These are phyloP conservation scores for Beauveria varroae DNA, from an alignment of 2,329 filamentous ascomycete genomes.

Conservation along the genomic window DNA sequence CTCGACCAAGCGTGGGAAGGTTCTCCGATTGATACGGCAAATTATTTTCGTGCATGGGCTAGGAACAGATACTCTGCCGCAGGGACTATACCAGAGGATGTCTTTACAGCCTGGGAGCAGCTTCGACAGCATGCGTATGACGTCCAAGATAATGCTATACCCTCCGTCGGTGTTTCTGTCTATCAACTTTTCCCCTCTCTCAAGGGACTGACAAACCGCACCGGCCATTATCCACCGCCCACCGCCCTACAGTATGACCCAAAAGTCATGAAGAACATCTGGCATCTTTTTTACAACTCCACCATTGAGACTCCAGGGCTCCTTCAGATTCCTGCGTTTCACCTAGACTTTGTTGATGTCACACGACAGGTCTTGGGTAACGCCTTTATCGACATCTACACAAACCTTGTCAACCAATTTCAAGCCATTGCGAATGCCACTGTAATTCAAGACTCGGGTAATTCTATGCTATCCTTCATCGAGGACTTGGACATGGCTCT, in stretches of 20 bases:
- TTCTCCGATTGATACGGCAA: conserved; percentile 32
- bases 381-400: neutral
- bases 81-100: neutral
- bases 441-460: neutral
- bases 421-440: neutral
- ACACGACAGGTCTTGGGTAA: neutral
- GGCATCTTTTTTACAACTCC: neutral
- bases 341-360: conserved; percentile 2
- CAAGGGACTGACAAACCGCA: neutral
- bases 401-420: neutral
- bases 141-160: neutral
- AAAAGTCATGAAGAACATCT: neutral
- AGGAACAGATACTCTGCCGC: conserved; percentile 30
- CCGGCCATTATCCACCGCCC: neutral
- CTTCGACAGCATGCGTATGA: neutral
- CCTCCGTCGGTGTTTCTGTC: neutral
- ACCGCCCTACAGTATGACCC: neutral
- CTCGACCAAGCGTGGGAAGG: conserved; percentile 43
- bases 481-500: neutral
- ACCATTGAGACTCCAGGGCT: neutral
- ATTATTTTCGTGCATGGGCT: conserved; percentile 41
- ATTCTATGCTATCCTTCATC: neutral
- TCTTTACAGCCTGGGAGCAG: neutral
- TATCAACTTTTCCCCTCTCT: neutral
- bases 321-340: neutral